phyloP scores from a whole-genome alignment of 2,329 filamentous ascomycete species.

The Xylaria sp. region DNA sequence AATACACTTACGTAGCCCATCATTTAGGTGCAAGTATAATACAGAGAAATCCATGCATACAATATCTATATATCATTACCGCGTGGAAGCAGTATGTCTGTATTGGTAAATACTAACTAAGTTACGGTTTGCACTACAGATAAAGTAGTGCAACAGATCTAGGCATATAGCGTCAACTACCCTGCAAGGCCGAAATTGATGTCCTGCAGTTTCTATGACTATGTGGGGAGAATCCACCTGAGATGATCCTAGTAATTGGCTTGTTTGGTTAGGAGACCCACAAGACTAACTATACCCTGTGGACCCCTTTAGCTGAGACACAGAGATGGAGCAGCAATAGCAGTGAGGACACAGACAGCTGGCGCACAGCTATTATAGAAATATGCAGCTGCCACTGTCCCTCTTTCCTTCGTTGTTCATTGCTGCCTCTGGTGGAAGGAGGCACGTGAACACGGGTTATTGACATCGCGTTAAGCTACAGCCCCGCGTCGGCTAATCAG shows the following conservation, averaged over 20 bases:
- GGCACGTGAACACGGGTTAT: constrained; percentile 47
- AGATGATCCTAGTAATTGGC: constrained; percentile 1
- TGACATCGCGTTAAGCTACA: constrained; percentile 39
- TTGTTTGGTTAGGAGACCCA: constrained; percentile 7
- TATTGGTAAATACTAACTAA: too few relatives aligned
- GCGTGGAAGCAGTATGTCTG: too few relatives aligned
- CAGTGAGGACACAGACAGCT: not conserved
- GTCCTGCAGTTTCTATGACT: constrained; percentile 35
- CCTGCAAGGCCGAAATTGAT: constrained; percentile 43
- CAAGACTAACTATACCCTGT: not conserved
- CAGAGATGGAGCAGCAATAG: not conserved
- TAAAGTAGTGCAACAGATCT: not conserved
- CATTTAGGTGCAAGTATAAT: not conserved
- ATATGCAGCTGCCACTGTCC: not conserved
- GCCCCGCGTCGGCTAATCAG: constrained; percentile 34
- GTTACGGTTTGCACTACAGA: not conserved
- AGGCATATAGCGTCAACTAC: constrained; percentile 16
- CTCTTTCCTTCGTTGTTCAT: not conserved
- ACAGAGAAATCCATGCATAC: not conserved
- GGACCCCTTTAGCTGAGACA: constrained; percentile 10
- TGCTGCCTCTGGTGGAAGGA: constrained; percentile 13
- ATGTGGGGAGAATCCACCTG: constrained; percentile 10
- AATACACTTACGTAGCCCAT: too few relatives aligned
- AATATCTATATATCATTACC: too few relatives aligned
- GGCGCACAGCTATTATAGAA: not conserved